Evolutionary conservation across 208 protist species (phyloP).

Genomic region (Crithidia brevicula): DNA sequence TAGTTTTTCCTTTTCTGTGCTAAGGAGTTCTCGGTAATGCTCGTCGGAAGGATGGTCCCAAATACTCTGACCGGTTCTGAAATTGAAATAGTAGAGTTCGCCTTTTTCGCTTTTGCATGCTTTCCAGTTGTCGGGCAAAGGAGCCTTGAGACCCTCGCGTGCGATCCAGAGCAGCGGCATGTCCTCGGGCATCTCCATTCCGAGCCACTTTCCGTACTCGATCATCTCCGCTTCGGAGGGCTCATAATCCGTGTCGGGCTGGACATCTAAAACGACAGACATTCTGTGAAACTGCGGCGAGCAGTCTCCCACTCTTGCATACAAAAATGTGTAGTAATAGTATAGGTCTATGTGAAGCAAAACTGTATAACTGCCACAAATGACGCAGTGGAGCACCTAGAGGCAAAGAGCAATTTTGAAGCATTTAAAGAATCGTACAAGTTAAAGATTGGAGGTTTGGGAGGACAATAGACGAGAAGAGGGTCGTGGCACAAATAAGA

Average conservation of each 20-base stretch:
- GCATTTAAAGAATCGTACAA: background rate
- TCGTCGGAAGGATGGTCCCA: constrained; percentile 97
- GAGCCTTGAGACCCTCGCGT: constrained; percentile 93
- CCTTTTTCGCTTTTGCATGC: constrained; percentile 92
- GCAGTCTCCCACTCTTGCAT: background rate
- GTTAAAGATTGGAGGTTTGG: background rate
- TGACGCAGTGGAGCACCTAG: too few relatives aligned
- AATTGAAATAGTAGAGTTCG: constrained; percentile 97
- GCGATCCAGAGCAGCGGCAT: constrained; percentile 95
- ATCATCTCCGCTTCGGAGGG: constrained; percentile 91
- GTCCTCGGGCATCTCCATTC: constrained; percentile 93
- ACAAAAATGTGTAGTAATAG: background rate
- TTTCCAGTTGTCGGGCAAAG: constrained; percentile 95
- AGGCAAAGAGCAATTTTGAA: background rate
- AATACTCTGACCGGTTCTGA: constrained; percentile 89
- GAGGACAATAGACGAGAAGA: too few relatives aligned
- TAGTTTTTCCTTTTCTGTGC: constrained; percentile 48
- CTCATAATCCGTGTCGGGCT: constrained; percentile 88
- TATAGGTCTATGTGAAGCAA: constrained; percentile 2
- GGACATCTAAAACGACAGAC: constrained; percentile 87
- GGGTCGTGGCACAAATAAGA: too few relatives aligned
- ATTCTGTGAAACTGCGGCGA: constrained; percentile 34
- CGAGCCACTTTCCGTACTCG: constrained; percentile 96
- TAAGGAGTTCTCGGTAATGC: constrained; percentile 90
- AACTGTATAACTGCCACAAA: too few relatives aligned